These are phyloP conservation scores for Sclerotinia glacialis DNA, from an alignment of 2,329 filamentous ascomycete species.

Conservation along the genomic window DNA sequence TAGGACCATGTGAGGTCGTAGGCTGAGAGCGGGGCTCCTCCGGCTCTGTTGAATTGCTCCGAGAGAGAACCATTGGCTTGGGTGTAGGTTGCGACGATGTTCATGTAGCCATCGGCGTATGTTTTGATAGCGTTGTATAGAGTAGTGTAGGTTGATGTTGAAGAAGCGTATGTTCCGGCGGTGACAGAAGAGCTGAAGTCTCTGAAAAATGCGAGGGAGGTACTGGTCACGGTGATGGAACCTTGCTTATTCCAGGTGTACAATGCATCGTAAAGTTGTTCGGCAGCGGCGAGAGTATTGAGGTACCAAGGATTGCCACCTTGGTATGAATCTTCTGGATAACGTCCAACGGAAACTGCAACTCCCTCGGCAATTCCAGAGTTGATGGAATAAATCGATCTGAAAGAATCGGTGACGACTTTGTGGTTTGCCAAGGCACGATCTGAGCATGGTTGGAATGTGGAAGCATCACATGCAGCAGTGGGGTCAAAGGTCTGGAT, in stretches of 20 bases:
- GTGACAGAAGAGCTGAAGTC: conserved; percentile 58
- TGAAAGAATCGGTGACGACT: conserved; percentile 71
- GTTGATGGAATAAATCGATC: conserved; percentile 68
- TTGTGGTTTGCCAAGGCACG: conserved; percentile 73
- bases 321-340: conserved; percentile 71
- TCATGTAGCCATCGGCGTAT: conserved; percentile 60
- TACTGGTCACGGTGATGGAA: conserved; percentile 61
- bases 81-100: conserved; percentile 49
- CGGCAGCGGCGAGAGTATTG: conserved; percentile 71
- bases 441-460: conserved; percentile 65
- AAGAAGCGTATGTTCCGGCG: conserved; percentile 62
- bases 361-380: conserved; percentile 56
- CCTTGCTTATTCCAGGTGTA: conserved; percentile 66
- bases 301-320: conserved; percentile 82
- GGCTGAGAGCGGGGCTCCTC: conserved; percentile 58
- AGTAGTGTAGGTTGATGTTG: conserved; percentile 56
- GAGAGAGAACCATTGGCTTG: conserved; percentile 60
- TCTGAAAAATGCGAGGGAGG: conserved; percentile 69
- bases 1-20: conserved; percentile 72
- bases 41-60: conserved; percentile 62
- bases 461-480: conserved; percentile 63
- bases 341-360: conserved; percentile 63
- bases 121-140: conserved; percentile 61
- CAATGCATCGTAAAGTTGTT: conserved; percentile 74
- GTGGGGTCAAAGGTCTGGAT: conserved; percentile 69